A percentile compares a stretch with the other conserved stretches of the same genome.
phyloP scores from a whole-genome alignment of 2,329 filamentous ascomycete genomes.

The Colletotrichum scovillei region DNA sequence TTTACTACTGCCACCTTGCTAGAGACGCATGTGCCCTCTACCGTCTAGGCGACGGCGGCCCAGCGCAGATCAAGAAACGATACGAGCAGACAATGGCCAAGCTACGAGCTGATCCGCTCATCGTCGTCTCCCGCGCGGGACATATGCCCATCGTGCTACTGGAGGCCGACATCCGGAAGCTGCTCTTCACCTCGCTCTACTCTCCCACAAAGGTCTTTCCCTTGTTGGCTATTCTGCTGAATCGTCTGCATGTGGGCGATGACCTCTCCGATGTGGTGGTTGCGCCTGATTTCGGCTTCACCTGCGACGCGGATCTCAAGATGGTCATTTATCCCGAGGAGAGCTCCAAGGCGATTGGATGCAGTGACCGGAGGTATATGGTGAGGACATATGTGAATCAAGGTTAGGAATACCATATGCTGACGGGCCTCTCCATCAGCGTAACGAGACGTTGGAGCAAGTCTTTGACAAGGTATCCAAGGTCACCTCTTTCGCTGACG shows the following conservation, averaged over 20 bases:
- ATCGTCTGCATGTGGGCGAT: conserved; percentile 42
- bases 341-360: conserved; percentile 40
- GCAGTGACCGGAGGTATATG: conserved; percentile 46
- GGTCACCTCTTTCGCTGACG: conserved; percentile 49
- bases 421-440: conserved; percentile 31
- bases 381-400: background rate
- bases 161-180: conserved; percentile 48
- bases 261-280: conserved; percentile 20
- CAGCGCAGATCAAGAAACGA: conserved; percentile 41
- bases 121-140: conserved; percentile 41
- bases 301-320: conserved; percentile 25
- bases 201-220: conserved; percentile 46
- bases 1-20: conserved; percentile 58
- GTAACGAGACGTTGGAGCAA: conserved; percentile 45
- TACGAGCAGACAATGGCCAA: conserved; percentile 45
- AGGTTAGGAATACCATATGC: background rate
- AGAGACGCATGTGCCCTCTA: conserved; percentile 52
- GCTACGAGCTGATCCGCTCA: conserved; percentile 48
- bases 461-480: conserved; percentile 44
- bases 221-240: conserved; percentile 46
- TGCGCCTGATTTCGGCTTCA: conserved; percentile 27
- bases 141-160: conserved; percentile 51
- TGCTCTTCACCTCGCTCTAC: conserved; percentile 50
- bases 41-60: conserved; percentile 45
- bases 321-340: conserved; percentile 26